Base-by-base conservation (phyloP, 768 basidiomycete species). In the Psilocybe tampanensis region DNA sequence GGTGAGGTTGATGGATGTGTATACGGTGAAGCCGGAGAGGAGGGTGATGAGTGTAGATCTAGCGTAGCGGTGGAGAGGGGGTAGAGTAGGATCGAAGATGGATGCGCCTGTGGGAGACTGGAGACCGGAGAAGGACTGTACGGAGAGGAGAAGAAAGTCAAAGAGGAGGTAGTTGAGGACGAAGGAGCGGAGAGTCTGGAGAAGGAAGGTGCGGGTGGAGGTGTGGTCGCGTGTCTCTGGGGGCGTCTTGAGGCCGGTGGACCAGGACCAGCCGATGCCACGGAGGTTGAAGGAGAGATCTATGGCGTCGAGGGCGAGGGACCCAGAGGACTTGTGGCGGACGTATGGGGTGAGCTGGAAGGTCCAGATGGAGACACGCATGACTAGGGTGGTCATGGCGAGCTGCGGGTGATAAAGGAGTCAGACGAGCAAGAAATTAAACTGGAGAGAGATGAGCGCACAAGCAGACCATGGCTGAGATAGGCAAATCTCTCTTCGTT, bases 181-280 rank as follows among this genome's bases (percentile, higher is more conserved):
- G 22, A 73, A 62, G 19, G 73, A 75, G 15, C 60, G 9, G 7
- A 76, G 47, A 0, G 80, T 76, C 7, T 68, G 58, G 17, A 68
- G 48, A 2, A 74, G 42, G 63, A 85, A 86, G 13, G 67, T 59
- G 1, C 56, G 17, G 8, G 66, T 74, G 19, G 79, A 75, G 1
- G 65, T 57, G 7, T 70, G 68, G 2, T 77, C 73, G 18, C 80
- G 78, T 9, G 71, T 76, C 59, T 81, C 79, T 5, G 55, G 67
- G 5, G 80, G 75, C 22, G 80, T 49, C 53, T 73, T 70, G 21
- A 80, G 67, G 48, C 74, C 73, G 24, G 68, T 60, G 1, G 85
- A 83, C 80, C 84, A 87, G 42, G 80, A 71, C 86, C 87, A 89
- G 13, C 83, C 85, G 44, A 74, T 64, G 7, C 87, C 88, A 17